Conservation (phyloP, 306 rosid species). For the Acacia crassicarpa region DNA sequence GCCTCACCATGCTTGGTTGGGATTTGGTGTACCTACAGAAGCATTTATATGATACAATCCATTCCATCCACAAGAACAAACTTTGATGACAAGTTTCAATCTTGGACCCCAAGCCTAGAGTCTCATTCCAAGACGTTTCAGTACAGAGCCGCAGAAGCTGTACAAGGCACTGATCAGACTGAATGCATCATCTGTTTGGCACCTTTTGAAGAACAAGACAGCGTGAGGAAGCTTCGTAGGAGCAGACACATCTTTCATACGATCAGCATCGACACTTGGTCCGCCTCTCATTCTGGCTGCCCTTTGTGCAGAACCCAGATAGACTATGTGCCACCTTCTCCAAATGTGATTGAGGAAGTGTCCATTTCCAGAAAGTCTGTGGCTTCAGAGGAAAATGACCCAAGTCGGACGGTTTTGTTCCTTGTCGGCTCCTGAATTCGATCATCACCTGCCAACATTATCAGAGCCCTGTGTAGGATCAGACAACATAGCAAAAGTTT, state of each 20-base stretch:
- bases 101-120: constrained; percentile 38
- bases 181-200: constrained; percentile 47
- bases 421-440: constrained; percentile 17
- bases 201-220: constrained; percentile 39
- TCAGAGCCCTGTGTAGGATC: background rate
- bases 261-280: constrained; percentile 46
- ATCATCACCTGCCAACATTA: background rate
- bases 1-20: constrained; percentile 39
- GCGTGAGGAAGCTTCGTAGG: constrained; percentile 37
- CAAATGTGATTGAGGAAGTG: constrained; percentile 4
- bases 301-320: constrained; percentile 45
- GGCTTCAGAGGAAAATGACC: constrained; percentile 21
- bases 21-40: constrained; percentile 27
- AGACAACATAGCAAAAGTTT: background rate
- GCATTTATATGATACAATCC: background rate
- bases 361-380: constrained; percentile 8
- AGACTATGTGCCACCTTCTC: constrained; percentile 23
- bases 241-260: constrained; percentile 47
- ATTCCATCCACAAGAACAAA: constrained; percentile 26
- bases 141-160: constrained; percentile 24
- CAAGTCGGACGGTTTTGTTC: constrained; percentile 19
- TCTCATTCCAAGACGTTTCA: constrained; percentile 38
- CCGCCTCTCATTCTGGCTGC: constrained; percentile 39
- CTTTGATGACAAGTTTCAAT: constrained; percentile 27
- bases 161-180: constrained; percentile 25